These are phyloP conservation scores for Chaetomium sp. DNA, from an alignment of 2,329 filamentous ascomycete species.

Conservation along the genomic window DNA sequence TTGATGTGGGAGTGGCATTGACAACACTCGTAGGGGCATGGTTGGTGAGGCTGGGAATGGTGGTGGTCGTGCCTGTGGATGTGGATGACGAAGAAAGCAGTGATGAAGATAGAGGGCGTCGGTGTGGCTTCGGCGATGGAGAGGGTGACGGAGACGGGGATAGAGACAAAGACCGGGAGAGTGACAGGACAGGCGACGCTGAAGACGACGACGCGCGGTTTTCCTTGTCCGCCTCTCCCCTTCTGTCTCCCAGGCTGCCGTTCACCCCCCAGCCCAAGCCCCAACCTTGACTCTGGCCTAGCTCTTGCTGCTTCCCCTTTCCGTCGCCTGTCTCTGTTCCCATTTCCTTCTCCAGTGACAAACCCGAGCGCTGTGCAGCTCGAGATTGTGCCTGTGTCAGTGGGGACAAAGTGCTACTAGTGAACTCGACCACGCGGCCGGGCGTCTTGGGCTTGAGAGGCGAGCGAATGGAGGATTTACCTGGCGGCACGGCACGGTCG, in stretches of 20 bases:
- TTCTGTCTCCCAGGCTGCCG: background rate
- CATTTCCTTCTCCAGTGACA: background rate
- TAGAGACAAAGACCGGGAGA: background rate
- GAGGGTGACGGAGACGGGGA: background rate
- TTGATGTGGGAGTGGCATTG: background rate
- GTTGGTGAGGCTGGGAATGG: background rate
- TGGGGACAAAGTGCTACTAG: slow-evolving; percentile 43
- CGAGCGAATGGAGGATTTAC: slow-evolving; percentile 51
- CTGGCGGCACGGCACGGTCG: slow-evolving; percentile 46
- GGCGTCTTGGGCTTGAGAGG: slow-evolving; percentile 52
- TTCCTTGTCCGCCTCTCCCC: slow-evolving; percentile 9
- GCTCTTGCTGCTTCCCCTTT: too few species aligned
- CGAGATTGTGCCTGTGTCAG: slow-evolving; percentile 34
- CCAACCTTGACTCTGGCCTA: too few species aligned
- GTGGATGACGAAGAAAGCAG: background rate
- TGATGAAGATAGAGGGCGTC: background rate
- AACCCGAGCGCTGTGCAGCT: slow-evolving; percentile 16
- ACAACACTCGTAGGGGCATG: background rate
- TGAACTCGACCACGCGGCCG: slow-evolving; percentile 53
- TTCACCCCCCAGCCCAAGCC: too few species aligned
- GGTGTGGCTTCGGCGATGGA: background rate
- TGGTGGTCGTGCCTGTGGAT: too few species aligned
- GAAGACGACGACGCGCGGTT: slow-evolving; percentile 1
- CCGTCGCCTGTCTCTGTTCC: background rate
- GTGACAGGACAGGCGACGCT: background rate